A percentile compares a stretch with the other conserved stretches of the same genome.
These are phyloP conservation scores for Dictyostelium discoideum DNA, from an alignment of 78 protist genomes.

Conservation along the genomic window DNA sequence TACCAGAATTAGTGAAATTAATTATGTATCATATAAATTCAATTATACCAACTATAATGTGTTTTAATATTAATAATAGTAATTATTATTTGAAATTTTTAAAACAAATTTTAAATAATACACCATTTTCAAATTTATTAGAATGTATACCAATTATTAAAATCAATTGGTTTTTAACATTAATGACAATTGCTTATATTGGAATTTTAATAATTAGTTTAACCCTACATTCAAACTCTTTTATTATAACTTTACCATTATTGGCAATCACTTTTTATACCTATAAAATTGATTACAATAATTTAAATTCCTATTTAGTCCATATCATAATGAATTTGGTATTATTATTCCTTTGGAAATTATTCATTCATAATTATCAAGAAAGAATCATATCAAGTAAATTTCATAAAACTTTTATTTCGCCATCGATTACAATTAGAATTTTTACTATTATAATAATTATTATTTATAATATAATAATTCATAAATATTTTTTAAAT, in stretches of 20 bases:
- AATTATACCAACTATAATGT: not conserved
- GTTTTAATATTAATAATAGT: not conserved
- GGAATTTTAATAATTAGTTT: not conserved
- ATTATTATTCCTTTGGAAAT: not conserved
- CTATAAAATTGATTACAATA: not conserved
- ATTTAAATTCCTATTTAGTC: not conserved
- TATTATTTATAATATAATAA: not conserved
- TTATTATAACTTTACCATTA: not conserved
- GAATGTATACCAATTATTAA: not conserved
- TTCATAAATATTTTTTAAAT: not conserved
- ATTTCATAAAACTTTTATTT: not conserved
- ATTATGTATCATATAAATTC: not conserved
- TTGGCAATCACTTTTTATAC: not conserved
- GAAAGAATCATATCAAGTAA: not conserved
- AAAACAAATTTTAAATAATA: not conserved
- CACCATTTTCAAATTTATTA: not conserved
- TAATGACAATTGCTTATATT: not conserved
- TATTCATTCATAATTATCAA: not conserved
- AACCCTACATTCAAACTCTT: not conserved
- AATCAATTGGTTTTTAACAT: not conserved
- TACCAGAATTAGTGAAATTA: not conserved
- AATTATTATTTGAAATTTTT: not conserved
- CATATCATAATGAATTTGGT: not conserved
- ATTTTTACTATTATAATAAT: not conserved
- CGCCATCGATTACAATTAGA: not conserved